A percentile compares a stretch with the other conserved stretches of the same genome.
Conservation (phyloP, 768 basidiomycete genomes). For the Pisolithus microcarpus region DNA sequence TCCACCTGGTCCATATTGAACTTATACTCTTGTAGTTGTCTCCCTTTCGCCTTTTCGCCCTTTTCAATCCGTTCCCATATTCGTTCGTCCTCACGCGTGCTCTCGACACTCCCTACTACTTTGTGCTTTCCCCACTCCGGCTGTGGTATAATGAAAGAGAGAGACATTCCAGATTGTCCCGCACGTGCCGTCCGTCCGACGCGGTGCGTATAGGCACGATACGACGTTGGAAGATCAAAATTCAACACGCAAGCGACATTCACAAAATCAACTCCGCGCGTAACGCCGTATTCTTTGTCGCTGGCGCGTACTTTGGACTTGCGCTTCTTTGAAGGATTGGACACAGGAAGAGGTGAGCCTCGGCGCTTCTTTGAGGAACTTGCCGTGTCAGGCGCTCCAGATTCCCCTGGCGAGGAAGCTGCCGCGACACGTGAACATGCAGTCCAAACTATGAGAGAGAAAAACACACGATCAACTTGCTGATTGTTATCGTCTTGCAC, state of each 20-base stretch:
- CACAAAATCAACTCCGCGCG: slow-evolving; percentile 93
- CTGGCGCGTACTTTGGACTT: slow-evolving; percentile 40
- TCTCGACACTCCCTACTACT: slow-evolving; percentile 60
- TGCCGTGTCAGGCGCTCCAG: slow-evolving; percentile 12
- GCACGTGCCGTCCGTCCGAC: slow-evolving; percentile 96
- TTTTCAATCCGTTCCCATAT: slow-evolving; percentile 41
- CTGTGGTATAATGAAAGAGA: slow-evolving; percentile 78
- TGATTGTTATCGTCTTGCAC: background rate
- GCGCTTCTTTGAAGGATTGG: slow-evolving; percentile 38
- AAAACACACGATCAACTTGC: slow-evolving; percentile 27
- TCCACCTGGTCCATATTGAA: slow-evolving; percentile 97
- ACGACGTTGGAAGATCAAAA: slow-evolving; percentile 89
- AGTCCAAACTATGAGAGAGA: background rate
- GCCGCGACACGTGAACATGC: slow-evolving; percentile 35
- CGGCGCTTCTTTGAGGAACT: slow-evolving; percentile 48
- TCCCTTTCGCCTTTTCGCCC: slow-evolving; percentile 57
- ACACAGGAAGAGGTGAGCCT: slow-evolving; percentile 37
- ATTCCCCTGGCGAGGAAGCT: slow-evolving; percentile 46
- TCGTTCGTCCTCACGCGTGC: slow-evolving; percentile 67
- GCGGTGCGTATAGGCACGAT: slow-evolving; percentile 88
- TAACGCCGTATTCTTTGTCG: slow-evolving; percentile 86
- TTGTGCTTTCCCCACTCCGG: slow-evolving; percentile 69
- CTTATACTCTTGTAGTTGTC: slow-evolving; percentile 74
- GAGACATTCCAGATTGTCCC: slow-evolving; percentile 83
- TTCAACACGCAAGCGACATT: slow-evolving; percentile 97